Evolutionary conservation across 2,329 filamentous ascomycete species (phyloP).

Genomic region (Gremmenia infestans): DNA sequence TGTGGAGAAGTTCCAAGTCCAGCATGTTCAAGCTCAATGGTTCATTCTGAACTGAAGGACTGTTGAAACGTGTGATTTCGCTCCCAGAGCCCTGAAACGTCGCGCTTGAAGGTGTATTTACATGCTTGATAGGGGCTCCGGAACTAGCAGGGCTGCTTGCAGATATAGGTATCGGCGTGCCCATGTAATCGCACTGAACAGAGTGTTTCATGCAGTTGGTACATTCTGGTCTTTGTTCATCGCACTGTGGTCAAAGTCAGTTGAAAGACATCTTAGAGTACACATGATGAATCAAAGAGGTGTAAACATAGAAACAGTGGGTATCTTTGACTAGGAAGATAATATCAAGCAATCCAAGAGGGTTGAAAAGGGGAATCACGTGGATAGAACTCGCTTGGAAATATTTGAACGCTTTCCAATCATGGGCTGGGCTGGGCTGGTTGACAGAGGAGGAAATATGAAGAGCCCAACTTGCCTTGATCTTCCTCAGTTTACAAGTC

Average conservation of each 20-base stretch:
- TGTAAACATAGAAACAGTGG: not conserved
- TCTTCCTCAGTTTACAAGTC: slow-evolving; percentile 37
- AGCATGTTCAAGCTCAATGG: slow-evolving; percentile 33
- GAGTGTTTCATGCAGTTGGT: slow-evolving; percentile 38
- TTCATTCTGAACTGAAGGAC: not conserved
- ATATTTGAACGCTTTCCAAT: not conserved
- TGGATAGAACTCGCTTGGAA: not conserved
- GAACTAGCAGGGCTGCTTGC: slow-evolving; percentile 7
- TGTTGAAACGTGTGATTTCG: not conserved
- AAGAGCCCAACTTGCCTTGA: slow-evolving; percentile 32
- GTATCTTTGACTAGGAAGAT: not conserved
- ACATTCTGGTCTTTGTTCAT: slow-evolving; percentile 37
- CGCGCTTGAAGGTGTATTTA: not conserved
- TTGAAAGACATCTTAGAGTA: not conserved
- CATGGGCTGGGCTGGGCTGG: no score
- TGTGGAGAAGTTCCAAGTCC: slow-evolving; percentile 49
- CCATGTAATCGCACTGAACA: slow-evolving; percentile 35
- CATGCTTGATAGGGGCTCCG: slow-evolving; percentile 4
- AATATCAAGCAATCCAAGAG: no score
- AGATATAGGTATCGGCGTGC: slow-evolving; percentile 4
- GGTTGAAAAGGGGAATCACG: not conserved
- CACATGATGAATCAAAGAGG: not conserved
- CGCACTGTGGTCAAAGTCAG: slow-evolving; percentile 31
- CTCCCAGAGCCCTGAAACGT: slow-evolving; percentile 1
- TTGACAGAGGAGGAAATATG: not conserved